phyloP scores from a whole-genome alignment of 1,139 yeast genomes.

The Pichia inconspicua region DNA sequence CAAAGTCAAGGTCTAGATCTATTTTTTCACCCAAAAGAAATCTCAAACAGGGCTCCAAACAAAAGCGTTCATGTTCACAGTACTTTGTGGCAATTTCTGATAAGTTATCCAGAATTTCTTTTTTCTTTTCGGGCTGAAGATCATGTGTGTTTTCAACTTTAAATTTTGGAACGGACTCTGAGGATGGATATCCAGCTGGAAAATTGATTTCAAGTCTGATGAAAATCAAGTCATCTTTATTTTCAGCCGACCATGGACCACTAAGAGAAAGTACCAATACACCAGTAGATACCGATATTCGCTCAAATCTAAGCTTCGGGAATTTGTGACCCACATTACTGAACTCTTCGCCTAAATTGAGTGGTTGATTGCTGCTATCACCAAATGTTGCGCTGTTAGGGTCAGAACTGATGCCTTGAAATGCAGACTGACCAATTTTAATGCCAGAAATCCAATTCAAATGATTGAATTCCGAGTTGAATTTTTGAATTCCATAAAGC shows the following conservation, averaged over 20 bases:
- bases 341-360: conserved; percentile 84
- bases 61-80: conserved; percentile 52
- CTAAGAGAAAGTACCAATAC: conserved; percentile 63
- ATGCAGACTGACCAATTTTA: conserved; percentile 48
- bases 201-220: conserved; percentile 60
- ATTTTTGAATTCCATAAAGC: conserved; percentile 8
- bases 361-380: conserved; percentile 41
- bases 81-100: conserved; percentile 50
- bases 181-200: conserved; percentile 64
- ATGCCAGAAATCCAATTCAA: conserved; percentile 94
- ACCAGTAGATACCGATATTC: conserved; percentile 83
- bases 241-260: conserved; percentile 57
- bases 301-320: conserved; percentile 79
- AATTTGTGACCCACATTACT: conserved; percentile 84
- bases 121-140: conserved; percentile 39
- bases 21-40: conserved; percentile 77
- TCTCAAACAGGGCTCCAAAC: conserved; percentile 75
- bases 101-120: conserved; percentile 44
- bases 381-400: conserved; percentile 17
- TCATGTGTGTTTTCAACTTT: conserved; percentile 75
- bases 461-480: conserved; percentile 40
- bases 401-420: conserved; percentile 24
- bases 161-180: conserved; percentile 47
- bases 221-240: conserved; percentile 55
- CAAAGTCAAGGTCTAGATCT: conserved; percentile 36